These are phyloP conservation scores for Silene uniflora DNA, from an alignment of 148 eudicot species.

Conservation along the genomic window DNA sequence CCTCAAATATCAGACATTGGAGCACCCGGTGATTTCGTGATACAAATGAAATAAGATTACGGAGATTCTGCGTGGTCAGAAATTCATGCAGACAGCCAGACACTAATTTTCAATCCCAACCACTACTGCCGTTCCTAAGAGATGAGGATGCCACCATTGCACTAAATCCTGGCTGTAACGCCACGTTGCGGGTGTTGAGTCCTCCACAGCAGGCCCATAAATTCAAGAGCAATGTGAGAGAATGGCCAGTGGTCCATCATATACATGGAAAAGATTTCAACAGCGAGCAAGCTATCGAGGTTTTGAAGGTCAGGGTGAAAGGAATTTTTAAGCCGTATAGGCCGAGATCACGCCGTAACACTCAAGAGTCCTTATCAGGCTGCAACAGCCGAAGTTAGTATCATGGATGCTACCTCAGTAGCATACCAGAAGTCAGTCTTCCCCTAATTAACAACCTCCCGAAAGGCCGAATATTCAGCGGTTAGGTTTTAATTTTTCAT, in stretches of 20 bases:
- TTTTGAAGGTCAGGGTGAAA: neutral
- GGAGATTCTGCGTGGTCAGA: neutral
- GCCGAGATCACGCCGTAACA: no score
- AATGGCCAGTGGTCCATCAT: no score
- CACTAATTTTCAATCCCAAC: no score
- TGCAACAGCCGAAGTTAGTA: neutral
- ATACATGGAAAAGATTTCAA: no score
- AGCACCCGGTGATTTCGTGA: neutral
- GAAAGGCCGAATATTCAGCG: neutral
- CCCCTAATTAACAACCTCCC: neutral
- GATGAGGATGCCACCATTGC: neutral
- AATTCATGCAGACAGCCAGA: neutral
- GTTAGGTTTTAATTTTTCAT: neutral
- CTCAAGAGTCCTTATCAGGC: neutral
- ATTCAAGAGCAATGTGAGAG: no score
- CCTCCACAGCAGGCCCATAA: no score
- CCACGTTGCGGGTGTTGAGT: no score
- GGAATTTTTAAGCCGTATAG: no score
- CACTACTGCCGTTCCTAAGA: neutral
- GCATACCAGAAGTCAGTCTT: neutral
- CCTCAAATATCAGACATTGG: neutral
- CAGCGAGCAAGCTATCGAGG: neutral
- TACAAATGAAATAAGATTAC: neutral
- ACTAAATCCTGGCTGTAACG: no score
- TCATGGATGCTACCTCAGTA: neutral